phyloP scores from a whole-genome alignment of 768 basidiomycete genomes.

The Phanerochaete carnosa region DNA sequence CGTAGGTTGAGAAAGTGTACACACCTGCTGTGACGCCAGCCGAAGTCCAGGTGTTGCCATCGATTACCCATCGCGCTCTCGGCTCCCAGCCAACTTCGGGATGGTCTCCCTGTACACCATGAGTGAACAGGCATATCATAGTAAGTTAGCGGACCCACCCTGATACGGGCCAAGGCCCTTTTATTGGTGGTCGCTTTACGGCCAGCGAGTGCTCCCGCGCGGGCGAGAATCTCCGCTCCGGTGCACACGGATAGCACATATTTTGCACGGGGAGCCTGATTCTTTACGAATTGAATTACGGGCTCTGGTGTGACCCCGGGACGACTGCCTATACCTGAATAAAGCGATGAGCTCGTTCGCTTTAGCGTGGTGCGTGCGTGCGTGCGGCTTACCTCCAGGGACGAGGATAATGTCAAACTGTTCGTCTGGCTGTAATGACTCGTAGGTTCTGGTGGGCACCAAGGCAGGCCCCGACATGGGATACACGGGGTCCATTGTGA shows the following conservation, averaged over 20 bases:
- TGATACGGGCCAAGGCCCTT: conserved; percentile 22
- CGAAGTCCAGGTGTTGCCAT: conserved; percentile 38
- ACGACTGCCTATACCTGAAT: not conserved
- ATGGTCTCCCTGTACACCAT: conserved; percentile 15
- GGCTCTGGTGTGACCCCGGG: not conserved
- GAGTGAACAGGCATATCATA: not conserved
- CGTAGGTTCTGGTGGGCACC: conserved; percentile 10
- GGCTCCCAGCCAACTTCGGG: conserved; percentile 30
- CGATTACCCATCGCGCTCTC: conserved; percentile 36
- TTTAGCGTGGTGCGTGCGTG: not conserved
- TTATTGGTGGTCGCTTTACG: conserved; percentile 38
- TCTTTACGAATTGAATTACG: conserved; percentile 1
- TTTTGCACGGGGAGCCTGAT: conserved; percentile 16
- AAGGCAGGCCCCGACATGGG: conserved; percentile 17
- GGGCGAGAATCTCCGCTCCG: conserved; percentile 32
- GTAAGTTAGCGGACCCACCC: conserved; percentile 19
- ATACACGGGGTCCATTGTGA: conserved; percentile 19
- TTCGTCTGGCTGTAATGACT: not conserved
- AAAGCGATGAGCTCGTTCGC: not conserved
- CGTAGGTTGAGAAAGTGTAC: not conserved
- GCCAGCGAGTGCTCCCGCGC: conserved; percentile 30
- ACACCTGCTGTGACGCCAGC: conserved; percentile 34
- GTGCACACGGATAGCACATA: conserved; percentile 35
- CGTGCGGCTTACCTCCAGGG: conserved; percentile 9
- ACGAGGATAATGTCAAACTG: conserved; percentile 15